Evolutionary conservation across 345 rosid genomes (phyloP), one percentile per base, ranked within the genome.

Genomic region (Boechera divaricarpa): DNA sequence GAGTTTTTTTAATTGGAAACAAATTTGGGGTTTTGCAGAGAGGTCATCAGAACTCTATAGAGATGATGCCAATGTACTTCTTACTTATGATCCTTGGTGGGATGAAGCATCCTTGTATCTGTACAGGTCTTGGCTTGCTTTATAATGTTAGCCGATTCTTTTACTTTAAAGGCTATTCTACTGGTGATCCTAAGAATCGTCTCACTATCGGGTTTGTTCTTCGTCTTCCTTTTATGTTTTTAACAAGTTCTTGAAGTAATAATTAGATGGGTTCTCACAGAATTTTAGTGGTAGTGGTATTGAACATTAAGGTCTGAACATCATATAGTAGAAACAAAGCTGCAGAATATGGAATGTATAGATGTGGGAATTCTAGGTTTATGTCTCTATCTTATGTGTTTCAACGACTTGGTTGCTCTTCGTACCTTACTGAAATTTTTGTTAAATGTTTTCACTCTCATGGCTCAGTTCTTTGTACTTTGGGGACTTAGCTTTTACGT

Each of bases 21-120:
- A 5, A 32, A 36, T 13, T 36, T 33, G 13, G 18, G 52, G 4
- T 41, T 48, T 55, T 69, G 78, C 62, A 74, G 82, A 88, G 98
- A 86, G 98, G 97, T 58, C 98, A 94, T 73, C 97, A 94, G 79
- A 92, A 92, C 72, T 89, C 98, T 7, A 79, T 94, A 75, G 98
- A 94, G 82, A 32, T 86, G 85, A 86, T 94, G 97, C 97, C 98
- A 0, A 24, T 84, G 80, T 94, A 89, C 86, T 92, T 91, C 76
- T 16, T 84, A 63, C 68, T 88, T 76, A 87, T 90, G 91, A 72
- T 87, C 1, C 59, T 94, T 45, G 98, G 97, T 62, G 97, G 97
- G 32, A 63, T 94, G 56, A 83, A 82, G 75, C 97, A 94, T 74
- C 97, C 97, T 41, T 83, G 87, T 48, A 54, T 80, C 26, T 85